A percentile compares a stretch with the other conserved stretches of the same genome.
These are phyloP conservation scores for Rhododendron griersonianum DNA, from an alignment of 148 eudicot genomes.

Conservation along the genomic window DNA sequence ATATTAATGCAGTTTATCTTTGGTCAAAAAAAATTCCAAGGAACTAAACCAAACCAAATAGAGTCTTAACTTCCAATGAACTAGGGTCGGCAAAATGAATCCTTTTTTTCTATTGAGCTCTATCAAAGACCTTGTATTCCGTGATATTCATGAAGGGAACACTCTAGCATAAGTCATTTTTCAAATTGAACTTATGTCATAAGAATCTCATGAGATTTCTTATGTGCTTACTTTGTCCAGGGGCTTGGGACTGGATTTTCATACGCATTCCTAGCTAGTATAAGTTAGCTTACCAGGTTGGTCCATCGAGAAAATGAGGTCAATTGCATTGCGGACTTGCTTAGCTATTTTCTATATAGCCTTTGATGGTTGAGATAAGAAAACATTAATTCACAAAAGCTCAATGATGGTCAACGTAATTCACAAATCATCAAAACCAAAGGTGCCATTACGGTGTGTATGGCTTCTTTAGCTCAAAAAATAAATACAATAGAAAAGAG, in stretches of 20 bases:
- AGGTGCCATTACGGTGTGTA: neutral
- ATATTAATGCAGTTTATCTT: no score
- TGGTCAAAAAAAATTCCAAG: no score
- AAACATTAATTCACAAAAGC: neutral
- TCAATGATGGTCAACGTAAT: neutral
- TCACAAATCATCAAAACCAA: neutral
- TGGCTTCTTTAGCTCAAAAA: neutral
- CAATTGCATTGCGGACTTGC: neutral
- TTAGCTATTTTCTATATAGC: neutral
- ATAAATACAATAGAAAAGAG: neutral
- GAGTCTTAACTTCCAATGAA: no score
- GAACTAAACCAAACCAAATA: no score
- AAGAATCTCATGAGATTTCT: no score
- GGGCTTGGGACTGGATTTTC: neutral
- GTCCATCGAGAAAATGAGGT: neutral
- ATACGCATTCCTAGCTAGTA: neutral
- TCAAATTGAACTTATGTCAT: no score
- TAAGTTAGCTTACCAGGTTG: neutral
- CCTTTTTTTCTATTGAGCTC: no score
- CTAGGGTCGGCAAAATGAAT: no score
- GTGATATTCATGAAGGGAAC: no score
- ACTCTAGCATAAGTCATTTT: no score
- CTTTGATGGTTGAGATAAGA: neutral
- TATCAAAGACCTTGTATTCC: no score
- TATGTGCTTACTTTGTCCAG: no score